A percentile compares a stretch with the other conserved stretches of the same genome.
Evolutionary conservation across 345 rosid species (phyloP).

Genomic region (Lepidium aucheri): DNA sequence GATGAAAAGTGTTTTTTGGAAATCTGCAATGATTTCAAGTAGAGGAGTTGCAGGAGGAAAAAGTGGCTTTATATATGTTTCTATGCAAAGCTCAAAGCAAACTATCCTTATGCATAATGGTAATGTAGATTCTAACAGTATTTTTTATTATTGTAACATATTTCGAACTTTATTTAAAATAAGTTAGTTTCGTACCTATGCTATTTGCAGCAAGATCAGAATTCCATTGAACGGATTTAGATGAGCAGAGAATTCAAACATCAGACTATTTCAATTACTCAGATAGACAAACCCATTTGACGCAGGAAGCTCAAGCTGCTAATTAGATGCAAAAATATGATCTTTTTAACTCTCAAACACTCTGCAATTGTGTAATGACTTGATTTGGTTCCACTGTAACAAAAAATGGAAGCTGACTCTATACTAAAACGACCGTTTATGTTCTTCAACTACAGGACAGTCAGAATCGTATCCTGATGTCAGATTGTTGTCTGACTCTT

Average conservation of each 20-base stretch:
- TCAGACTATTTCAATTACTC: too few relatives aligned
- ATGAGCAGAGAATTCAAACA: background rate
- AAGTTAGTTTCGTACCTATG: too few relatives aligned
- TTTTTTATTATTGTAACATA: background rate
- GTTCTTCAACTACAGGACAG: background rate
- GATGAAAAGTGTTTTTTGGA: background rate
- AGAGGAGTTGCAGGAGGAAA: background rate
- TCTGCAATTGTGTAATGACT: background rate
- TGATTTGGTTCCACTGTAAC: background rate
- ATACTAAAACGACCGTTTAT: background rate
- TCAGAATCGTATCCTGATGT: conserved; percentile 32
- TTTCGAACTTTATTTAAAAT: background rate
- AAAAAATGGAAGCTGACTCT: background rate
- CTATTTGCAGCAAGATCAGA: background rate
- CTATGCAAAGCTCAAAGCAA: background rate
- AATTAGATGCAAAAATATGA: background rate
- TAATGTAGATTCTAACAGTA: background rate
- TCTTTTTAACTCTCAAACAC: background rate
- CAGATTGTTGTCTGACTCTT: conserved; percentile 16
- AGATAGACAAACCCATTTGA: too few relatives aligned
- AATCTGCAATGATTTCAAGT: conserved; percentile 2
- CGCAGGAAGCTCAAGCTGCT: background rate
- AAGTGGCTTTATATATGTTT: background rate
- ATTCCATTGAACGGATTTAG: background rate
- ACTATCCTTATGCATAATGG: background rate